A percentile compares a stretch with the other conserved stretches of the same genome.
These are phyloP conservation scores for Phaeotremella fagi DNA, from an alignment of 768 basidiomycete species.

Conservation along the genomic window DNA sequence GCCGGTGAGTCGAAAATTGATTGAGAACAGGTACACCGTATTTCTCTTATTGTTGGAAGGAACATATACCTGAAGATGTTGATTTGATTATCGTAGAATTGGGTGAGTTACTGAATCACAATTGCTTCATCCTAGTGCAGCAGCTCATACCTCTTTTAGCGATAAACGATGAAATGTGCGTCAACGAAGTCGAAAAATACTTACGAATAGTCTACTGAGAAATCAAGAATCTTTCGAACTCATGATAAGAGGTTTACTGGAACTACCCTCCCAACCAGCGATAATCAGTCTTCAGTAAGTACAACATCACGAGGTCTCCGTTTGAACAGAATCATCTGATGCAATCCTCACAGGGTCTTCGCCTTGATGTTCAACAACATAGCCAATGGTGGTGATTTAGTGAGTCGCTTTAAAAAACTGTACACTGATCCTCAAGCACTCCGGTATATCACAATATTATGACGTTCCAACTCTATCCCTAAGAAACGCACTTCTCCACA, in stretches of 20 bases:
- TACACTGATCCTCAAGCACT: conserved; percentile 23
- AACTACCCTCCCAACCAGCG: conserved; percentile 39
- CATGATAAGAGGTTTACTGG: conserved; percentile 31
- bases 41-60: conserved; percentile 43
- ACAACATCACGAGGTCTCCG: neutral
- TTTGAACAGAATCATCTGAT: neutral
- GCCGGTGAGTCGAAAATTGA: neutral
- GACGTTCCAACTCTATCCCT: conserved; percentile 41
- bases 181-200: neutral
- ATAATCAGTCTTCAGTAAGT: conserved; percentile 42
- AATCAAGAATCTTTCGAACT: conserved; percentile 38
- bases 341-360: conserved; percentile 10
- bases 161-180: conserved; percentile 35
- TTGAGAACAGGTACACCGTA: conserved; percentile 29
- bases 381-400: conserved; percentile 19
- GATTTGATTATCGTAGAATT: conserved; percentile 46
- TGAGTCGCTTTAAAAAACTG: conserved; percentile 6
- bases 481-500: conserved; percentile 38
- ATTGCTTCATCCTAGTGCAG: neutral
- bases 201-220: conserved; percentile 8
- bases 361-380: conserved; percentile 17
- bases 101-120: conserved; percentile 14
- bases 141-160: neutral
- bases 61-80: conserved; percentile 44
- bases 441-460: conserved; percentile 44